Conservation (phyloP, 179 eudicot genomes). For the Actinidia arguta region DNA sequence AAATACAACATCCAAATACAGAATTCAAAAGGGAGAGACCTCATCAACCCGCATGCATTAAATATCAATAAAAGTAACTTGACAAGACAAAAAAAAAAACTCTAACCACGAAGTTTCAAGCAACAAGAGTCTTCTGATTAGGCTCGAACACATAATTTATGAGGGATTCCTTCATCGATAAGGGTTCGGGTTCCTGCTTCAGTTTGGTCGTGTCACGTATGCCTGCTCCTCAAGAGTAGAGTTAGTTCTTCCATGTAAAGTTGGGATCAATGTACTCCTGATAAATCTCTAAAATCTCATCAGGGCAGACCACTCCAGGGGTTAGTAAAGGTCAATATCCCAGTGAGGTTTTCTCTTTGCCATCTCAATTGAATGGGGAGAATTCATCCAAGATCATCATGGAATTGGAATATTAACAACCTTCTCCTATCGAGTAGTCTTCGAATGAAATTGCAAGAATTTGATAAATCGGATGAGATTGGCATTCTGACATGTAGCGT, state of each 20-base stretch:
- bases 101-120: constrained; percentile 21
- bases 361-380: constrained; percentile 69
- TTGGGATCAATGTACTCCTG: constrained; percentile 53
- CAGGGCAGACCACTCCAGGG: constrained; percentile 72
- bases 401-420: constrained; percentile 69
- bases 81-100: constrained; percentile 5
- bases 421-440: constrained; percentile 57
- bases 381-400: constrained; percentile 66
- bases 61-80: constrained; percentile 22
- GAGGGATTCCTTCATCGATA: constrained; percentile 71
- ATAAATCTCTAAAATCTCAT: constrained; percentile 64
- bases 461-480: constrained; percentile 57
- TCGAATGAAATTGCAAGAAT: constrained; percentile 62
- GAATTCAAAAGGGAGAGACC: neutral
- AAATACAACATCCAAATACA: constrained; percentile 23
- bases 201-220: constrained; percentile 56
- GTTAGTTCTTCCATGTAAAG: constrained; percentile 60
- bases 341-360: constrained; percentile 70
- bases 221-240: constrained; percentile 65
- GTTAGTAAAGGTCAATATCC: constrained; percentile 68
- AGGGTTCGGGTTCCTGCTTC: constrained; percentile 63
- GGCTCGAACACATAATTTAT: constrained; percentile 68
- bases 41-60: constrained; percentile 3
- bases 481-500: constrained; percentile 67
- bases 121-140: constrained; percentile 25